Evolutionary conservation across 2,329 filamentous ascomycete species (phyloP).

Genomic region (Escovopsis weberi): DNA sequence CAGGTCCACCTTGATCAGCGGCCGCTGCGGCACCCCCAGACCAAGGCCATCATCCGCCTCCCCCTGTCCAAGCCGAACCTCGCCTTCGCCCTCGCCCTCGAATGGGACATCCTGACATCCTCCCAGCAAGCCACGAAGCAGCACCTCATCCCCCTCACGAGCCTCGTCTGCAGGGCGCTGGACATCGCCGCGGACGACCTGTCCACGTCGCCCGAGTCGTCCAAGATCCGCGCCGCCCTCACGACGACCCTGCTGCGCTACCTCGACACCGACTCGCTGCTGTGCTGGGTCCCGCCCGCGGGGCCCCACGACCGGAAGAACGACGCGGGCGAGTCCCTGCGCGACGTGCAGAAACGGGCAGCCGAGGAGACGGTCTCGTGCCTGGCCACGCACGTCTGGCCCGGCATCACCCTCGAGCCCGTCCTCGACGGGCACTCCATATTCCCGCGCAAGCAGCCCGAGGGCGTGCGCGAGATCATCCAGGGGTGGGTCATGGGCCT

Average conservation of each 20-base stretch:
- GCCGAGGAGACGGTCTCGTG: conserved; percentile 58
- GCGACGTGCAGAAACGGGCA: conserved; percentile 55
- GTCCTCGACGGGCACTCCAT: conserved; percentile 71
- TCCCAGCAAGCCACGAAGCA: conserved; percentile 72
- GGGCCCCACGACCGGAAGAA: conserved; percentile 32
- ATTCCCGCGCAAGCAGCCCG: conserved; percentile 57
- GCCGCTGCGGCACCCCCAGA: conserved; percentile 62
- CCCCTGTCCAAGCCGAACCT: conserved; percentile 66
- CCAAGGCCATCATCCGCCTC: conserved; percentile 56
- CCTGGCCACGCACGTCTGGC: conserved; percentile 64
- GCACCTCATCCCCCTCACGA: conserved; percentile 83
- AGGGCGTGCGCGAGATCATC: conserved; percentile 63
- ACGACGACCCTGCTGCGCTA: conserved; percentile 63
- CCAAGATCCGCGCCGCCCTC: conserved; percentile 48
- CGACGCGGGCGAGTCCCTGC: conserved; percentile 43
- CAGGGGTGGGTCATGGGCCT: conserved; percentile 62
- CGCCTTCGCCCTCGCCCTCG: conserved; percentile 71
- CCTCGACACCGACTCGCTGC: conserved; percentile 77
- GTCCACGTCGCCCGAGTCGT: conserved; percentile 14
- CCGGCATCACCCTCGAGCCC: conserved; percentile 61
- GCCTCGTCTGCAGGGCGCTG: conserved; percentile 65
- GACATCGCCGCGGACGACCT: conserved; percentile 62
- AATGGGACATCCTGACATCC: conserved; percentile 80
- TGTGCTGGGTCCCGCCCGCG: conserved; percentile 65
- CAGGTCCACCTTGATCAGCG: conserved; percentile 63